These are phyloP conservation scores for Hippophae rhamnoides DNA, from an alignment of 306 rosid species.

Conservation along the genomic window DNA sequence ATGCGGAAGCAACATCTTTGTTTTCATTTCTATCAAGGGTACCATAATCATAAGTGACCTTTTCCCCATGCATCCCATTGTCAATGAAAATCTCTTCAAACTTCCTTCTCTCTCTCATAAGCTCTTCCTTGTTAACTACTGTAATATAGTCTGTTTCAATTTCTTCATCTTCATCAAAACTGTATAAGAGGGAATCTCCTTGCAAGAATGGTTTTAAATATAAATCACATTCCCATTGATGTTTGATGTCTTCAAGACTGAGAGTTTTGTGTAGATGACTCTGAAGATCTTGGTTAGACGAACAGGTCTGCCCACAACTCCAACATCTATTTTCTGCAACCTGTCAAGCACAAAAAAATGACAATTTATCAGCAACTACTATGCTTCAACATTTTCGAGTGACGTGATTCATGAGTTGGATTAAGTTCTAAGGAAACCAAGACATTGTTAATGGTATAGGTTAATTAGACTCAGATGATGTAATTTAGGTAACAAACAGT, in stretches of 20 bases:
- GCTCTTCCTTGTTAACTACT: constrained; percentile 34
- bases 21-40: constrained; percentile 15
- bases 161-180: constrained; percentile 69
- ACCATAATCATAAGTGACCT: constrained; percentile 15
- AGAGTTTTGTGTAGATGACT: constrained; percentile 57
- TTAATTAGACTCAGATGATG: no score
- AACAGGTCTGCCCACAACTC: constrained; percentile 56
- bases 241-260: constrained; percentile 31
- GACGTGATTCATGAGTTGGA: not conserved
- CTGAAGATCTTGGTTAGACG: constrained; percentile 43
- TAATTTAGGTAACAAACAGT: no score
- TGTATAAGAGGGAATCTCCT: constrained; percentile 70
- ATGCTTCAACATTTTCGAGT: not conserved
- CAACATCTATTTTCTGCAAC: constrained; percentile 70
- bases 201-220: constrained; percentile 65
- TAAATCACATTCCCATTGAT: constrained; percentile 51
- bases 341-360: constrained; percentile 25
- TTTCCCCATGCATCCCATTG: constrained; percentile 22
- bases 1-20: constrained; percentile 22
- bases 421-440: no score
- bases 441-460: no score
- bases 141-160: constrained; percentile 40
- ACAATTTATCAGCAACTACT: not conserved
- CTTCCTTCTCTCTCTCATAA: constrained; percentile 33
- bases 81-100: constrained; percentile 24